Base-by-base conservation (phyloP, 257 asterid species). In the Lantana camara region DNA sequence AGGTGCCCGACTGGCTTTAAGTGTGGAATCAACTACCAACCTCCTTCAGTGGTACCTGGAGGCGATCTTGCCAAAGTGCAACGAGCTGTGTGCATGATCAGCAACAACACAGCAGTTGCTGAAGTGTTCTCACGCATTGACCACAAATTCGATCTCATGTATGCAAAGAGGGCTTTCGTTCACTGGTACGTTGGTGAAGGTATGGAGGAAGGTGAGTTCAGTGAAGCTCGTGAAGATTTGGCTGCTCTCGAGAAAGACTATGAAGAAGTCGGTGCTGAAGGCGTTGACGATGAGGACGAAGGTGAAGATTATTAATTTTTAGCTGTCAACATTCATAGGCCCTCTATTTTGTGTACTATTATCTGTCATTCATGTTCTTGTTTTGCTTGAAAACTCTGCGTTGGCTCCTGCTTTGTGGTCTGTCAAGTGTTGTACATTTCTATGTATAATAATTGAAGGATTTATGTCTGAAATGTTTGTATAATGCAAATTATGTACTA, bases 141-240 rank as follows among this genome's bases (percentile, higher is more conserved):
- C 70, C 83, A 78, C 80, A 78, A 78, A 60, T 78, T 78, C 22
- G 83, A 78, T 47, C 83, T 78, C 69, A 78, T 78, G 83, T 78
- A 78, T 15, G 77, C 83, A 19, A 78, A 78, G 73, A 67, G 83
- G 57, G 83, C 83, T 1, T 78, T 78, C 35, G 83, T 78, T 29
- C 80, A 78, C 68, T 78, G 83, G 83, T 78, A 78, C 11, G 83
- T 78, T 0, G 83, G 83, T 19, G 83, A 78, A 63, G 83, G 83
- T 67, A 78, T 78, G 83, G 83, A 78, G 70, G 83, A 78, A 71
- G 83, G 83, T 4, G 83, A 78, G 70, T 78, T 78, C 58, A 78
- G 83, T 16, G 83, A 78, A 62, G 83, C 83, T 54, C 83, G 83
- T 57, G 83, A 78, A 64, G 83, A 78, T 67, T 49, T 78, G 75